Evolutionary conservation across 2,329 filamentous ascomycete genomes (phyloP), one percentile per base, ranked within the genome.

Genomic region (Metarhizium guizhouense): DNA sequence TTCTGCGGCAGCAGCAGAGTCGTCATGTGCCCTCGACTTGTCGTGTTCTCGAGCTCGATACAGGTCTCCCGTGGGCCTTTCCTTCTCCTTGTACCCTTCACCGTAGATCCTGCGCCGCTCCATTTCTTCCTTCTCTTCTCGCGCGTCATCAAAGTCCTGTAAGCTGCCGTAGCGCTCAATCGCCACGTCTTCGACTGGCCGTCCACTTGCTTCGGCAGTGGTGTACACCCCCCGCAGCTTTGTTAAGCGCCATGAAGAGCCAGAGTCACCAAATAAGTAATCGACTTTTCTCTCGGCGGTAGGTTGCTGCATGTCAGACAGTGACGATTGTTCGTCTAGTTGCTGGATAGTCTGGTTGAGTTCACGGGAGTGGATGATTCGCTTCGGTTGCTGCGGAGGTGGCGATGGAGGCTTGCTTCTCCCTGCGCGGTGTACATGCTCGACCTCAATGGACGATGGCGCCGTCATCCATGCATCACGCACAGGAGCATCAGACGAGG

Each of bases 381-480:
- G 81, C 54, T 85, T 82, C 11, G 87, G 84, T 54, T 85, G 84
- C 16, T 82, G 74, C 61, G 73, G 75, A 42, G 72, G 74, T 18
- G 72, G 75, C 42, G 74, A 74, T 61, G 84, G 84, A 6, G 74
- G 68, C 58, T 83, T 83, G 58, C 80, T 78, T 4, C 54, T 52
- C 1, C 72, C 71, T 4, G 74, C 75, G 58, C 82, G 78, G 65
- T 88, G 81, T 52, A 90, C 79, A 68, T 95, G 96, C 66, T 97
- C 92, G 56, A 97, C 77, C 54, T 92, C 86, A 40, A 95, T 73
- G 0, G 86, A 84, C 0, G 88, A 89, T 0, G 93, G 91, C 0
- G 87, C 87, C 57, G 91, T 86, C 94, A 99, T 99, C 92, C 95
- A 99, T 0, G 87, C 83, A 69, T 97, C 94, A 60, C 95, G 83